Conservation (phyloP, 2,329 filamentous ascomycete genomes). For the Fusarium sp. region DNA sequence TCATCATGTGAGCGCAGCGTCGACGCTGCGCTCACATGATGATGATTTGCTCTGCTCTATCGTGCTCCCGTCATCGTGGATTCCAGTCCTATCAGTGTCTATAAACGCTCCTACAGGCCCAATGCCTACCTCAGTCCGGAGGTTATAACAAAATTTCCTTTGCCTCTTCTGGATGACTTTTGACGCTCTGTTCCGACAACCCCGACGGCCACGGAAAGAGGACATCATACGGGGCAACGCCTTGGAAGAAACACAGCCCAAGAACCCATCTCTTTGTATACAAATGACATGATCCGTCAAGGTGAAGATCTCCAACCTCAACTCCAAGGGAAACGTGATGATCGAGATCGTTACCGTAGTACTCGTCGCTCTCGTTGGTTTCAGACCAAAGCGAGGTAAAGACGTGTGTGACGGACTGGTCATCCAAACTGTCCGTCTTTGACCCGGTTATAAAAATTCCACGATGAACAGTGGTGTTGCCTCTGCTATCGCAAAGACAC, state of each 20-base stretch:
- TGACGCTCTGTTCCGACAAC: neutral
- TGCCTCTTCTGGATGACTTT: neutral
- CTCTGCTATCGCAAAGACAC: conserved; percentile 14
- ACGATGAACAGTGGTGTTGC: neutral
- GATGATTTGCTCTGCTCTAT: neutral
- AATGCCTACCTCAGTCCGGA: neutral
- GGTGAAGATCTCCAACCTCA: neutral
- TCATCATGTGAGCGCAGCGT: too few species aligned
- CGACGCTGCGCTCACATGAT: neutral
- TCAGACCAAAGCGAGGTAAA: conserved; percentile 37
- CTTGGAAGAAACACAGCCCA: conserved; percentile 39
- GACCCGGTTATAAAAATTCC: conserved; percentile 24
- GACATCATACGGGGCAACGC: conserved; percentile 16
- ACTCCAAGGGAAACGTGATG: conserved; percentile 40
- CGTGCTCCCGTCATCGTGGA: neutral
- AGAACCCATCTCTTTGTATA: conserved; percentile 34
- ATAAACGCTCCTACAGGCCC: neutral
- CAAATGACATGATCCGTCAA: conserved; percentile 13
- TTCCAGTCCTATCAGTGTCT: neutral
- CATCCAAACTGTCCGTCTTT: neutral
- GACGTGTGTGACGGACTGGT: neutral
- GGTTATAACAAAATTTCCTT: conserved; percentile 43
- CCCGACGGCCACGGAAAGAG: conserved; percentile 39
- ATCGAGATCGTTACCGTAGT: conserved; percentile 33
- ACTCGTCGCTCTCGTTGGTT: conserved; percentile 14